A percentile compares a stretch with the other conserved stretches of the same genome.
These are phyloP conservation scores for Aspergillus proliferans DNA, from an alignment of 2,329 filamentous ascomycete species.

Conservation along the genomic window DNA sequence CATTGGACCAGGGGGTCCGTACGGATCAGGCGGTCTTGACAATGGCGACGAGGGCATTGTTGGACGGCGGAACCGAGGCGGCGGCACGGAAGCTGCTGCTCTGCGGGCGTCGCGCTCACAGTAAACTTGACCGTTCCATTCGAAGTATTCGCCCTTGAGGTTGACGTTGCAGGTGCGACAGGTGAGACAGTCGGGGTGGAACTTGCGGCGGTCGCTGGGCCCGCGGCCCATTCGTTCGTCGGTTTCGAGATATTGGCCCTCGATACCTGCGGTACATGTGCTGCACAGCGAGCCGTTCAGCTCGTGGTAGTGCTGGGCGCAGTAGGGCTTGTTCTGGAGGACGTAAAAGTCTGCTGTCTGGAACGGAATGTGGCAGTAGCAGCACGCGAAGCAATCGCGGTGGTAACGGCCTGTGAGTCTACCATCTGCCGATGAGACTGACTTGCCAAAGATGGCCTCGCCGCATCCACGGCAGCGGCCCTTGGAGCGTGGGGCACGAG, in stretches of 20 bases:
- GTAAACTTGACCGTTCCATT: constrained; percentile 71
- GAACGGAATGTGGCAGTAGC: constrained; percentile 74
- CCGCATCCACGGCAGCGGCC: constrained; percentile 80
- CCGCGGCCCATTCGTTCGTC: constrained; percentile 39
- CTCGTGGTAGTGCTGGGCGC: constrained; percentile 85
- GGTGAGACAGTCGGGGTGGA: constrained; percentile 79
- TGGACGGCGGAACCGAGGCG: constrained; percentile 31
- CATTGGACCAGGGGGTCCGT: constrained; percentile 9
- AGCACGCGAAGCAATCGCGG: constrained; percentile 89
- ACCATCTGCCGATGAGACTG: constrained; percentile 87
- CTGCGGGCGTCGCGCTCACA: constrained; percentile 81
- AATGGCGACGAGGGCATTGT: constrained; percentile 29
- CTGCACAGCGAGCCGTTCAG: constrained; percentile 82
- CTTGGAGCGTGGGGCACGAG: constrained; percentile 47
- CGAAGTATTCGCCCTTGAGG: constrained; percentile 81
- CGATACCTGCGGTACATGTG: constrained; percentile 75
- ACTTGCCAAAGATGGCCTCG: constrained; percentile 76
- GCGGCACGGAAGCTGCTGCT: constrained; percentile 37
- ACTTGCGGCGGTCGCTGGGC: constrained; percentile 55
- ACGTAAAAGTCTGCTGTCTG: constrained; percentile 89
- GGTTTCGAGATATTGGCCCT: constrained; percentile 88
- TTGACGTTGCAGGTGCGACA: constrained; percentile 67
- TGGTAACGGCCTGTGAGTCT: constrained; percentile 89
- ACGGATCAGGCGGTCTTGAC: constrained; percentile 11
- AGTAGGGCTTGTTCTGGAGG: constrained; percentile 78